Percentiles rank a stretch among this genome's conserved stretches.
Evolutionary conservation across 176 grass and related monocot species (phyloP).

Genomic region (Alloteropsis semialata): DNA sequence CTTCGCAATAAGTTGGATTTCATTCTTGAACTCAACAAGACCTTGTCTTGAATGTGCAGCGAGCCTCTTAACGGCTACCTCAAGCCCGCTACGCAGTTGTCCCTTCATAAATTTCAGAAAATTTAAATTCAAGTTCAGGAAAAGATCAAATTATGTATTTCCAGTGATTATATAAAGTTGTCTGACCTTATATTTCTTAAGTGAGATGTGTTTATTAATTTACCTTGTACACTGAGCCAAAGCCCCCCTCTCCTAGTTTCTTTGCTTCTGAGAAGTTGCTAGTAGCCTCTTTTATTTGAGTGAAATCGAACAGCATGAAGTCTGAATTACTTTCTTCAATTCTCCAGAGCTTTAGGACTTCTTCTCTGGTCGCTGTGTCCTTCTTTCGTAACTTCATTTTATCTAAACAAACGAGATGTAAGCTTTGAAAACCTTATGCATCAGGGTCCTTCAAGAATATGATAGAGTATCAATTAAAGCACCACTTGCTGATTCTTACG

Average conservation of each 20-base stretch:
- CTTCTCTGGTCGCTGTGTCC: not conserved
- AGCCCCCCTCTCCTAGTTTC: not conserved
- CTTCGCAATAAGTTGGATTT: not conserved
- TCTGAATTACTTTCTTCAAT: not conserved
- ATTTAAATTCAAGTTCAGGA: not conserved
- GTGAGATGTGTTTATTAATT: not conserved
- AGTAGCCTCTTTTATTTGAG: not conserved
- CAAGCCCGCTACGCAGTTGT: not conserved
- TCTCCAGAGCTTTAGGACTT: not conserved
- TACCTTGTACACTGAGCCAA: constrained; percentile 1
- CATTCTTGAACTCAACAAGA: not conserved
- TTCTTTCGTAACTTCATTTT: not conserved
- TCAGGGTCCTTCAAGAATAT: not conserved
- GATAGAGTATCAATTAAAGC: not conserved
- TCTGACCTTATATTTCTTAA: not conserved
- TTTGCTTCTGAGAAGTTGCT: not conserved
- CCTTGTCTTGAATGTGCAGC: not conserved
- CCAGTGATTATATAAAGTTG: not conserved
- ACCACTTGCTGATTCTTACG: not conserved
- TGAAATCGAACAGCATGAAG: not conserved
- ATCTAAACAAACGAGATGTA: not conserved
- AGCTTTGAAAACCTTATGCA: not conserved
- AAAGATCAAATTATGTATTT: not conserved
- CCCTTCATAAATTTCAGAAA: not conserved
- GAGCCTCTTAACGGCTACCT: not conserved